Evolutionary conservation across 208 protist genomes (phyloP).

Genomic region (Leishmania lainsoni): DNA sequence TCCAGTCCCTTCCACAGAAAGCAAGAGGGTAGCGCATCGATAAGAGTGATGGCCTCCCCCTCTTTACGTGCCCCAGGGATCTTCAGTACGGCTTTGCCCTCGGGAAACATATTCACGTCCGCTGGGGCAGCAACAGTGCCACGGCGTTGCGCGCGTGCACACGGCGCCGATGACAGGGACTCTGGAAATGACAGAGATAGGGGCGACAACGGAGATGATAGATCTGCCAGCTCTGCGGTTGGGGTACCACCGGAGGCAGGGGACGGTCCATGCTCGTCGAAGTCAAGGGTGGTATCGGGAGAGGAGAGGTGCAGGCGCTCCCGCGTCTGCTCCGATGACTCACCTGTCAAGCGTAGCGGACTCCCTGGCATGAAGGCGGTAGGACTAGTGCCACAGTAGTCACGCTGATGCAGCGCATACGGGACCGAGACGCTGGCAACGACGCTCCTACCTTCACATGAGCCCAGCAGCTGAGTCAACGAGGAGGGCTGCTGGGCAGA

Average conservation of each 20-base stretch:
- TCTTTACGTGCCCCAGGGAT: neutral
- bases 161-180: neutral
- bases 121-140: neutral
- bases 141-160: neutral
- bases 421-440: neutral
- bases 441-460: neutral
- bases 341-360: neutral
- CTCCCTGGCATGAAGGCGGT: neutral
- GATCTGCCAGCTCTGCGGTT: neutral
- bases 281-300: too few relatives aligned
- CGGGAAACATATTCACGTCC: neutral
- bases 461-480: neutral
- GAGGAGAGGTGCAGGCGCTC: neutral
- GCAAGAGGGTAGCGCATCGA: neutral
- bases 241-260: neutral
- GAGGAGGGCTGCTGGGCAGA: conserved; percentile 7
- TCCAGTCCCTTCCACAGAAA: neutral
- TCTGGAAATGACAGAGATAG: neutral
- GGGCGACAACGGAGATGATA: neutral
- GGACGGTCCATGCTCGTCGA: neutral
- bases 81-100: neutral
- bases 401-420: neutral
- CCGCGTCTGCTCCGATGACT: neutral
- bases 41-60: neutral
- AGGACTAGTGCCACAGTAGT: neutral